Evolutionary conservation across 495 filamentous ascomycete species (phyloP), one percentile per base, ranked within the genome.

Genomic region (Hypoxylon trugodes): DNA sequence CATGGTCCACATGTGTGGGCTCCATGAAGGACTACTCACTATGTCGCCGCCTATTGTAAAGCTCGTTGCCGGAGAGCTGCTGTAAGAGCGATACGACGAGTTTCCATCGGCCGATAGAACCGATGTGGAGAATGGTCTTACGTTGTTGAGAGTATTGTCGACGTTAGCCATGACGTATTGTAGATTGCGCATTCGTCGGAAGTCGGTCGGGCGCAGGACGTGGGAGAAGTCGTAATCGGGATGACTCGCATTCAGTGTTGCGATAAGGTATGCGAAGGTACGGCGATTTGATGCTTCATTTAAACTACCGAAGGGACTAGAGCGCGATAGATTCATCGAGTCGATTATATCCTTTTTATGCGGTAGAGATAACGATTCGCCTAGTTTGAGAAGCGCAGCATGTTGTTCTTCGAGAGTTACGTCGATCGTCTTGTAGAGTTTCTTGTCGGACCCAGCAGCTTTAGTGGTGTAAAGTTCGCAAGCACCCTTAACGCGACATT

Each of bases 401-500:
- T 98, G 91, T 72, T 96, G 92, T 13, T 87, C 85, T 63, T 96
- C 91, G 25, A 99, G 87, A 2, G 87, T 89, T 54, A 91, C 84
- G 66, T 96, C 92, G 72, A 99, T 97, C 61, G 88, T 87, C 74
- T 94, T 94, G 83, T 98, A 98, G 2, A 98, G 81, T 57, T 96
- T 97, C 81, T 97, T 96, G 75, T 99, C 96, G 66, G 86, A 83
- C 32, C 93, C 90, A 37, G 94, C 92, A 10, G 95, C 92, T 77
- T 98, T 98, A 30, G 93, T 98, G 6, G 92, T 97, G 80, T 96
- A 99, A 15, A 97, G 84, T 74, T 99, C 95, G 80, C 93, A 97
- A 40, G 91, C 89, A 52, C 95, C 95, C 9, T 90, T 84, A 62
- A 98, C 88, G 66, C 93, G 90, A 68, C 90, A 92, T 72, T 97